Evolutionary conservation across 257 asterid genomes (phyloP).

Genomic region (Echites panduratus): DNA sequence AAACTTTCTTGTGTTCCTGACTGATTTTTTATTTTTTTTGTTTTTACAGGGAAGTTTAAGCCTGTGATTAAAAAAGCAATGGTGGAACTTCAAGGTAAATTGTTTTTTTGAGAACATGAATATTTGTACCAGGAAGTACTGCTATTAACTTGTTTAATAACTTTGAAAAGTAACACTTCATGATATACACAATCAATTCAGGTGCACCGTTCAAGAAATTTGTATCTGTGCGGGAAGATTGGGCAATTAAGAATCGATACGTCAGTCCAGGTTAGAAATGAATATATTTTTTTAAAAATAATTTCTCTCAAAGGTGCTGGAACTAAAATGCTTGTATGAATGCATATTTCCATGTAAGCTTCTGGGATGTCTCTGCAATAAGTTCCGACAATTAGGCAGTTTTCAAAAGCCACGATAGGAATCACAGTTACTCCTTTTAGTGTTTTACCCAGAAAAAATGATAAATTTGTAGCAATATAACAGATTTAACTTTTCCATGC

Average conservation of each 20-base stretch:
- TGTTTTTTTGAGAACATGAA: neutral
- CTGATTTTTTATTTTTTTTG: neutral
- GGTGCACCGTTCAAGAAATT: conserved; percentile 92
- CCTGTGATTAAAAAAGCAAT: conserved; percentile 99
- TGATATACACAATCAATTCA: conserved; percentile 15
- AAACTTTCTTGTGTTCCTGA: neutral
- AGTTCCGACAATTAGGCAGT: neutral
- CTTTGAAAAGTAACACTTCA: neutral
- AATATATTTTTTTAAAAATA: neutral
- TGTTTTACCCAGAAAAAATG: neutral
- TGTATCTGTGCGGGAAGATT: conserved; percentile 63
- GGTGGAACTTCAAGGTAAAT: conserved; percentile 91
- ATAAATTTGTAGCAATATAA: neutral
- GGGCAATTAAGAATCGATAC: conserved; percentile 85
- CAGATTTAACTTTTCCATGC: neutral
- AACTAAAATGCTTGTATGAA: neutral
- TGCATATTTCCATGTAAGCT: neutral
- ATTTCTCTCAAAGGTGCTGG: neutral
- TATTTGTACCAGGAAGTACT: neutral
- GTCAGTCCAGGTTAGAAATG: conserved; percentile 59
- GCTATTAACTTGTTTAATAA: neutral
- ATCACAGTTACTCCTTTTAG: too few relatives aligned
- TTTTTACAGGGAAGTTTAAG: conserved; percentile 67
- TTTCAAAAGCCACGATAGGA: neutral
- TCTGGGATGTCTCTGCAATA: neutral